Evolutionary conservation across 768 basidiomycete species (phyloP).

Genomic region (Suillus americanus): DNA sequence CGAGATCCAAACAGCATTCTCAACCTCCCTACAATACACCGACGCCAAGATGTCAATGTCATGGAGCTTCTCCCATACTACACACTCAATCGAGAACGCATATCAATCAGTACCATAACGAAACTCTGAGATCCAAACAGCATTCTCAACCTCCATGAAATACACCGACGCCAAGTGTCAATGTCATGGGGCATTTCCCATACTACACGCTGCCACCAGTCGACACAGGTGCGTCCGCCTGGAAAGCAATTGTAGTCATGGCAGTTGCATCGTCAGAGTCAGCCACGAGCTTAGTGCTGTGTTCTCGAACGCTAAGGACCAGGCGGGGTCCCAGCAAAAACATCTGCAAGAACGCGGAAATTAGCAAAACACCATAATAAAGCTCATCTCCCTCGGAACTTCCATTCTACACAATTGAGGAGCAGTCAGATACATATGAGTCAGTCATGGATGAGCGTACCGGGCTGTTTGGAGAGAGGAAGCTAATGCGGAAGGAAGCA

Average conservation of each 20-base stretch:
- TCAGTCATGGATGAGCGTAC: neutral
- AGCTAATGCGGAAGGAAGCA: neutral
- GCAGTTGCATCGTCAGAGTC: neutral
- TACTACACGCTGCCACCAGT: neutral
- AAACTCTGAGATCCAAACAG: neutral
- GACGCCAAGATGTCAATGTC: neutral
- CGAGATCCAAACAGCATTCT: neutral
- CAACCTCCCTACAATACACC: neutral
- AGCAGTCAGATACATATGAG: neutral
- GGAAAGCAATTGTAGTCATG: neutral
- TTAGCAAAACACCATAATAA: neutral
- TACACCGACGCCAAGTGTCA: neutral
- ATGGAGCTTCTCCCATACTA: neutral
- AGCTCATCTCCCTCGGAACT: neutral
- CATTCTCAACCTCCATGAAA: neutral
- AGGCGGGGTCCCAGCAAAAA: neutral
- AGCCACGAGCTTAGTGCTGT: neutral
- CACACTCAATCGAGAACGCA: neutral
- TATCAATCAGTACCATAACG: neutral
- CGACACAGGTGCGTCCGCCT: neutral
- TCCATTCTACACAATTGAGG: neutral
- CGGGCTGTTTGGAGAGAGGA: neutral
- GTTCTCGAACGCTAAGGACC: neutral
- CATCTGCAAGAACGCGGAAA: neutral
- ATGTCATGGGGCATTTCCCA: neutral